Conservation (phyloP, 2,329 filamentous ascomycete genomes). For the Simplicillium sp. region DNA sequence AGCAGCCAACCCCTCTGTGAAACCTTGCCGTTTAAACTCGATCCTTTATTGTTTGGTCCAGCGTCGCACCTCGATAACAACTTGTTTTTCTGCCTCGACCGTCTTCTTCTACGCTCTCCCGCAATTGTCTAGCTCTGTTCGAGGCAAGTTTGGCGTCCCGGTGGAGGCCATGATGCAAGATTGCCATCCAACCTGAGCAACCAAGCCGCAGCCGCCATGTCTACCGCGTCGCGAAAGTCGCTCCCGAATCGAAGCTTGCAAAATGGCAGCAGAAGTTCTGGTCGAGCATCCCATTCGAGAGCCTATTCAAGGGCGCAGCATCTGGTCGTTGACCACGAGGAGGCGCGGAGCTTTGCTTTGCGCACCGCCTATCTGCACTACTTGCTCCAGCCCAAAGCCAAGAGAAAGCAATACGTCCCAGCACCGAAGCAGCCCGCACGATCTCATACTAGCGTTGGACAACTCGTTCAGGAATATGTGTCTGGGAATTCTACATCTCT, state of each 20-base stretch:
- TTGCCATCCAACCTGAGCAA: conserved; percentile 10
- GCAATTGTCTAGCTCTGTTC: too few relatives aligned
- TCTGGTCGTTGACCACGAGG: conserved; percentile 53
- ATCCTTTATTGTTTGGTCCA: too few relatives aligned
- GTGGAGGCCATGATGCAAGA: too few relatives aligned
- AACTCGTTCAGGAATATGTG: conserved; percentile 81
- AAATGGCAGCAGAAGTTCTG: conserved; percentile 31
- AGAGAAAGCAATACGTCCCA: conserved; percentile 78
- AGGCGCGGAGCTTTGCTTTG: conserved; percentile 86
- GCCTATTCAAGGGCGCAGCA: conserved; percentile 35
- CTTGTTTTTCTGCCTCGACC: too few relatives aligned
- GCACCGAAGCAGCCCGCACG: conserved; percentile 50
- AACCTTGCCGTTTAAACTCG: too few relatives aligned
- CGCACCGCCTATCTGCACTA: conserved; percentile 88
- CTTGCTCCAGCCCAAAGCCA: conserved; percentile 81
- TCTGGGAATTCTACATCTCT: conserved; percentile 37
- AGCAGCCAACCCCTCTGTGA: too few relatives aligned
- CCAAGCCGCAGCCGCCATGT: conserved; percentile 29
- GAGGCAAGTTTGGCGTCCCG: too few relatives aligned
- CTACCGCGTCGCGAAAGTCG: conserved; percentile 38
- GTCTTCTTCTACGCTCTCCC: too few relatives aligned
- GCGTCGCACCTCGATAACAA: too few relatives aligned
- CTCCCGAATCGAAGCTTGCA: conserved; percentile 33
- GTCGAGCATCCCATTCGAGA: conserved; percentile 21
- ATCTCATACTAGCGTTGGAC: conserved; percentile 65